Conservation (phyloP, 2,329 filamentous ascomycete species). For the Hysterium pulicare region DNA sequence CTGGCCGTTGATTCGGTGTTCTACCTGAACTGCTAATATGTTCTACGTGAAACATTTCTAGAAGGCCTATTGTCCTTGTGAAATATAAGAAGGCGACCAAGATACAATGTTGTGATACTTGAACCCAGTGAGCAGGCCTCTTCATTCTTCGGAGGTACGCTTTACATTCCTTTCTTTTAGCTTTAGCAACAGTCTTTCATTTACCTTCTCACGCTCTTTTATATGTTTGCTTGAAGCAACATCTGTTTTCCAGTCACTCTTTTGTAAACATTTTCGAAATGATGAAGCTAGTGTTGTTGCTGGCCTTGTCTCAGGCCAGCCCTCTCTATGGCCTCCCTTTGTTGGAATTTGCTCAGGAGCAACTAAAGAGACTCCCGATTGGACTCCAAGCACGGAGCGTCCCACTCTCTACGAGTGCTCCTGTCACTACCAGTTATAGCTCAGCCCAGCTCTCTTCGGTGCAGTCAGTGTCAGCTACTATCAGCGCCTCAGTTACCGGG, state of each 20-base stretch:
- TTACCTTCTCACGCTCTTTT: constrained; percentile 13
- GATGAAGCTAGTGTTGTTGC: constrained; percentile 24
- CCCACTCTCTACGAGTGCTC: constrained; percentile 16
- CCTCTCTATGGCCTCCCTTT: constrained; percentile 24
- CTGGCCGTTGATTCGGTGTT: constrained; percentile 19
- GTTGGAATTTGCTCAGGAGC: constrained; percentile 1
- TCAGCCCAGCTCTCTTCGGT: constrained; percentile 21
- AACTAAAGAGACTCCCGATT: constrained; percentile 6
- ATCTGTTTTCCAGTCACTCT: constrained; percentile 10
- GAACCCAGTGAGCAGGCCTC: constrained; percentile 10
- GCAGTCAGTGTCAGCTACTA: constrained; percentile 25
- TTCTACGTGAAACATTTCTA: constrained; percentile 19
- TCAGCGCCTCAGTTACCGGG: constrained; percentile 23
- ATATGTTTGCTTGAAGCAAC: constrained; percentile 12
- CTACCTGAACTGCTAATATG: constrained; percentile 17
- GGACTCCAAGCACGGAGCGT: constrained; percentile 20
- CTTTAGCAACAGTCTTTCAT: constrained; percentile 14
- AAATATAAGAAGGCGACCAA: constrained; percentile 20
- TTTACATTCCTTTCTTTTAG: constrained; percentile 23
- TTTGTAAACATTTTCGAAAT: constrained; percentile 16
- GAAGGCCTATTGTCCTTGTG: constrained; percentile 7
- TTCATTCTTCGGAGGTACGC: constrained; percentile 23
- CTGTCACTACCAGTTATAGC: constrained; percentile 31
- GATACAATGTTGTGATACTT: constrained; percentile 5
- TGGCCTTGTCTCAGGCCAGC: constrained; percentile 21